phyloP scores from a whole-genome alignment of 208 protist genomes.

The Vickermania ingenoplastis region DNA sequence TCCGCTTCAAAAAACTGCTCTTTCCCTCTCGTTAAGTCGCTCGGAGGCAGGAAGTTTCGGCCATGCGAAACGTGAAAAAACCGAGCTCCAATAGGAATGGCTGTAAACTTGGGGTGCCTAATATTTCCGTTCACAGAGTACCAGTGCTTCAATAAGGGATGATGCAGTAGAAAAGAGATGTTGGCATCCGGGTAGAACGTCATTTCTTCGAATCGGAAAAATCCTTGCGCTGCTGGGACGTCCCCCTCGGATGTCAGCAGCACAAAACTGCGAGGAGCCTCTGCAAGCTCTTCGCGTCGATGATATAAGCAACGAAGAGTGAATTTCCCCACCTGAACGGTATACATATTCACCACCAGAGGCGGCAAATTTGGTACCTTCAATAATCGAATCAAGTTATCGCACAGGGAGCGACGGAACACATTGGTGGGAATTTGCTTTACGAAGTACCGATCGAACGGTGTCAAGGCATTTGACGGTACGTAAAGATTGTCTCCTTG shows the following conservation, averaged over 20 bases:
- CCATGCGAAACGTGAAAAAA: background rate
- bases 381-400: background rate
- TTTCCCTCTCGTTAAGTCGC: background rate
- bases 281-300: background rate
- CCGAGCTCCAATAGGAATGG: background rate
- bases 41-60: background rate
- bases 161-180: background rate
- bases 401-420: background rate
- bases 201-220: background rate
- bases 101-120: background rate
- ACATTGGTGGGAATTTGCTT: background rate
- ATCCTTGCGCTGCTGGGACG: background rate
- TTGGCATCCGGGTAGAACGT: background rate
- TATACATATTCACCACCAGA: background rate
- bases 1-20: background rate
- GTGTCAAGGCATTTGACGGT: background rate
- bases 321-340: background rate
- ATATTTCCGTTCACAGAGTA: conserved; percentile 1
- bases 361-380: background rate
- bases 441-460: background rate
- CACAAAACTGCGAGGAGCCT: background rate
- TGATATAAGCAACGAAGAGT: background rate
- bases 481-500: background rate
- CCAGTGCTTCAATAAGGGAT: background rate
- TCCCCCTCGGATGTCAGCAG: background rate